Evolutionary conservation across 2,329 filamentous ascomycete genomes (phyloP).

Genomic region (Eutypa lata): DNA sequence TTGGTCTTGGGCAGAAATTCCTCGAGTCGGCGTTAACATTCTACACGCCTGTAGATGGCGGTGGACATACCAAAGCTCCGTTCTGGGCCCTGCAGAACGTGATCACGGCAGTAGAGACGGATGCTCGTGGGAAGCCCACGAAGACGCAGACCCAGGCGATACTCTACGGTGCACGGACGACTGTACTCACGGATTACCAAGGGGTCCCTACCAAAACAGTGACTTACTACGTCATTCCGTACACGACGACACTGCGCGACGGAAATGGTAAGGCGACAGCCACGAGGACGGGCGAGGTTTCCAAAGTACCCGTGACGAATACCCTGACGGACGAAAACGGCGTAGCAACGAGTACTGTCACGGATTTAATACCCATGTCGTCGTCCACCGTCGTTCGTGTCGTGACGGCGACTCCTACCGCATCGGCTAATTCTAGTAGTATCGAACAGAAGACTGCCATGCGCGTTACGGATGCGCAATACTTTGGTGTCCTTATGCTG

Average conservation of each 20-base stretch:
- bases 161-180: constrained; percentile 6
- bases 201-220: constrained; percentile 18
- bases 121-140: constrained; percentile 15
- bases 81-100: constrained; percentile 5
- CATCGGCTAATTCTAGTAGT: constrained; percentile 4
- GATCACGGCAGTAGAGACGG: constrained; percentile 1
- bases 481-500: constrained; percentile 34
- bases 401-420: constrained; percentile 10
- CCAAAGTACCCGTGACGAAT: constrained; percentile 8
- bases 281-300: constrained; percentile 10
- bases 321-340: constrained; percentile 16
- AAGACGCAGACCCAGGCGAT: constrained; percentile 4
- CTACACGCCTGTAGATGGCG: not conserved
- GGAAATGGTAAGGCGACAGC: constrained; percentile 13
- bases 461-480: constrained; percentile 26
- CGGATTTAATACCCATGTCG: constrained; percentile 17
- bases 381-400: constrained; percentile 7
- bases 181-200: constrained; percentile 16
- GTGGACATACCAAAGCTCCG: constrained; percentile 10
- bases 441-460: constrained; percentile 9
- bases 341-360: constrained; percentile 13
- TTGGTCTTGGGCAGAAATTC: not conserved
- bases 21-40: constrained; percentile 2
- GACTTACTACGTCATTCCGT: constrained; percentile 13
- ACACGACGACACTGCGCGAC: constrained; percentile 11